phyloP scores from a whole-genome alignment of 441 rosid genomes.

The Jatropha multifida region DNA sequence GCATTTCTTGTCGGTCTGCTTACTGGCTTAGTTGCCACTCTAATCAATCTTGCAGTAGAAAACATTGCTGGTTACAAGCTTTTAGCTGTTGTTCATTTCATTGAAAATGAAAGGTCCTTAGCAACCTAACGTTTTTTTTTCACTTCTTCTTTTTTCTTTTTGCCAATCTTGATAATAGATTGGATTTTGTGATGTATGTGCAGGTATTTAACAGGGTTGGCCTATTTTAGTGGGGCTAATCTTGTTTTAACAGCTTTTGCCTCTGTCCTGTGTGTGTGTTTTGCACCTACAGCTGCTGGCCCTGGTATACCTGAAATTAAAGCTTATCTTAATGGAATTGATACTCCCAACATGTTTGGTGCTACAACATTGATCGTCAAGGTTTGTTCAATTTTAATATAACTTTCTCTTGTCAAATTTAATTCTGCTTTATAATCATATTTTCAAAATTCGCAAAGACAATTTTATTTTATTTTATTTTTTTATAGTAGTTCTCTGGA shows the following conservation, averaged over 20 bases:
- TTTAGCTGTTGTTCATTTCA: slow-evolving; percentile 61
- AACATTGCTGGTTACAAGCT: slow-evolving; percentile 95
- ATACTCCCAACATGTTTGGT: slow-evolving; percentile 92
- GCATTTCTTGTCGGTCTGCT: slow-evolving; percentile 84
- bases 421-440: background rate
- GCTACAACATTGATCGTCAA: slow-evolving; percentile 74
- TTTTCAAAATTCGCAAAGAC: background rate
- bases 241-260: slow-evolving; percentile 65
- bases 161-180: background rate
- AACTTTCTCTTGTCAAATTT: background rate
- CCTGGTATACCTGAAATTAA: slow-evolving; percentile 98
- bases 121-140: background rate
- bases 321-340: slow-evolving; percentile 95
- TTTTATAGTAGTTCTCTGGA: background rate
- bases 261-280: slow-evolving; percentile 66
- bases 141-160: slow-evolving; percentile 1
- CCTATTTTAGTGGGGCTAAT: slow-evolving; percentile 58
- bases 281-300: slow-evolving; percentile 97
- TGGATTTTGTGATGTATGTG: slow-evolving; percentile 12
- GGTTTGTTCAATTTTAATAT: slow-evolving; percentile 37
- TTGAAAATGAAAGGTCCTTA: slow-evolving; percentile 54
- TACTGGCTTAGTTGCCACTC: slow-evolving; percentile 81
- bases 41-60: slow-evolving; percentile 86
- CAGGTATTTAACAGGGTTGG: slow-evolving; percentile 69
- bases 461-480: too few species aligned